These are phyloP conservation scores for Plectosphaerella cucumerina DNA, from an alignment of 2,329 filamentous ascomycete species.

Conservation along the genomic window DNA sequence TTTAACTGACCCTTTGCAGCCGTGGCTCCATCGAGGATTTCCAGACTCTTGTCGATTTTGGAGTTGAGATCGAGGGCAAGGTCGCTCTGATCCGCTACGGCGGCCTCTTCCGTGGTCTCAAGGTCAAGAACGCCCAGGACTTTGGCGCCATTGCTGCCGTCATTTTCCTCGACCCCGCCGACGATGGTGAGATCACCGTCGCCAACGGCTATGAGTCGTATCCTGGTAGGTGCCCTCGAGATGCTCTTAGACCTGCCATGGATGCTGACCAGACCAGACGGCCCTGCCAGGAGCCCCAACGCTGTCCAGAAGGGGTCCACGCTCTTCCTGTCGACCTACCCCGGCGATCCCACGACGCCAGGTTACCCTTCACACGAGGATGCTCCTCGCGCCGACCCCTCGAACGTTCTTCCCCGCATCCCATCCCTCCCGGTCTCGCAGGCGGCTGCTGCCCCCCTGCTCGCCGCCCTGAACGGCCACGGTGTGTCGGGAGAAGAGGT, in stretches of 20 bases:
- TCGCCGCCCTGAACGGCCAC: conserved; percentile 74
- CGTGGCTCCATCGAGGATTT: conserved; percentile 70
- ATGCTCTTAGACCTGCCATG: too few species aligned
- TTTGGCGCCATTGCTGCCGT: conserved; percentile 69
- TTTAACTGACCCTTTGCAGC: conserved; percentile 11
- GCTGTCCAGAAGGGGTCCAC: conserved; percentile 76
- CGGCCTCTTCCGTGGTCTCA: conserved; percentile 71
- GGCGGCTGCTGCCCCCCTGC: conserved; percentile 67
- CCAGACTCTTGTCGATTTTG: conserved; percentile 63
- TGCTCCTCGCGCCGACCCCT: conserved; percentile 58
- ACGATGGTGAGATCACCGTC: conserved; percentile 71
- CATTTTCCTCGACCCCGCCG: conserved; percentile 71
- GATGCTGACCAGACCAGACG: conserved; percentile 27
- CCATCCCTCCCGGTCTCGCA: conserved; percentile 82
- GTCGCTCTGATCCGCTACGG: conserved; percentile 78
- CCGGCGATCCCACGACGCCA: conserved; percentile 72
- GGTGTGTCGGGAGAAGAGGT: conserved; percentile 66
- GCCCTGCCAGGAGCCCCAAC: conserved; percentile 72
- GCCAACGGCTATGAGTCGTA: conserved; percentile 70
- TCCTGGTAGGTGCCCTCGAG: conserved; percentile 47
- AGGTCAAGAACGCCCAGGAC: conserved; percentile 78
- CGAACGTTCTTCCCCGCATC: conserved; percentile 64
- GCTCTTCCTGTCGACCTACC: conserved; percentile 56
- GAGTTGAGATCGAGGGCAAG: conserved; percentile 68
- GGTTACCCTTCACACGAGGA: conserved; percentile 77